Evolutionary conservation across 306 rosid species (phyloP).

Genomic region (Casuarina equisetifolia): DNA sequence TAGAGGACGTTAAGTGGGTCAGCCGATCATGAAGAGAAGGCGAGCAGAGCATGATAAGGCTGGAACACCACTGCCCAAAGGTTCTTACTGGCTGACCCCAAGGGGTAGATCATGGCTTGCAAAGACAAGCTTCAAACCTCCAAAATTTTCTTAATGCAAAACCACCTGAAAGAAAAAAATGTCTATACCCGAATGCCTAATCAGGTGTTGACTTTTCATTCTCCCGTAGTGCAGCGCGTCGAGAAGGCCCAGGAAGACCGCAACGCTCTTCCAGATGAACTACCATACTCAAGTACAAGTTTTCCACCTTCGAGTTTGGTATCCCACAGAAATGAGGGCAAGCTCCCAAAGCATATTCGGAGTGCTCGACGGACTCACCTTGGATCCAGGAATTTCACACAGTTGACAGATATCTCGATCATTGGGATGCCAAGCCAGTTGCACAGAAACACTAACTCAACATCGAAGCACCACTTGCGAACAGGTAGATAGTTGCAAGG

Average conservation of each 20-base stretch:
- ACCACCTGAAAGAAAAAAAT: slow-evolving; percentile 10
- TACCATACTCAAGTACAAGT: slow-evolving; percentile 44
- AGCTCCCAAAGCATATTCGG: slow-evolving; percentile 99
- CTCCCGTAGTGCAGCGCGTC: background rate
- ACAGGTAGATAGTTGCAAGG: slow-evolving; percentile 10
- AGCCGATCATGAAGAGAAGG: too few species aligned
- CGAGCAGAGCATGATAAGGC: background rate
- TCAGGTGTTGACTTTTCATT: slow-evolving; percentile 2
- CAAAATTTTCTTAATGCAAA: background rate
- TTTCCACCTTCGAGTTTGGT: slow-evolving; percentile 87
- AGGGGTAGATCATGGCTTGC: background rate
- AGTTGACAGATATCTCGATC: slow-evolving; percentile 86
- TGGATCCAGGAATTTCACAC: slow-evolving; percentile 99
- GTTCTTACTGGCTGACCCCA: background rate
- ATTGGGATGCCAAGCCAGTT: slow-evolving; percentile 70
- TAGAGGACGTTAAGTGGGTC: too few species aligned
- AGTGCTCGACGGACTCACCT: slow-evolving; percentile 86
- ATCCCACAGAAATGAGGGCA: slow-evolving; percentile 84
- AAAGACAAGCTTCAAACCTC: background rate
- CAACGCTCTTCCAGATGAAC: slow-evolving; percentile 6
- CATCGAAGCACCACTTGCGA: slow-evolving; percentile 97
- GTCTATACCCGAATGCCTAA: background rate
- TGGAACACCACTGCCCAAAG: background rate
- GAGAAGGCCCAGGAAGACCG: background rate
- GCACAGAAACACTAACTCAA: slow-evolving; percentile 76